Base-by-base conservation (phyloP, 345 rosid genomes). In the Euphorbia lathyris region DNA sequence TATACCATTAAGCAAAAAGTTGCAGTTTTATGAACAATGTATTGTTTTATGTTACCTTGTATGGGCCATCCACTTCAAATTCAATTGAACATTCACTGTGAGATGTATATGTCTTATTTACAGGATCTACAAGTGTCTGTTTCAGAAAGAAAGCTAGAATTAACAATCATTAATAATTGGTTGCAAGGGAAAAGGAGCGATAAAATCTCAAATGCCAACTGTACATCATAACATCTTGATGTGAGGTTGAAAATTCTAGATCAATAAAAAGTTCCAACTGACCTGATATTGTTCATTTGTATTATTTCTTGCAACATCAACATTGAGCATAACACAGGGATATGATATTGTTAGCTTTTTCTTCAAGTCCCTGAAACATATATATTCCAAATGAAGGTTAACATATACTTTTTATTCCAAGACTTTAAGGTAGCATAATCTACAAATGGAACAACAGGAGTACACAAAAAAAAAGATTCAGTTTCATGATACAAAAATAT, bases 61-160 rank as follows among this genome's bases (percentile, higher is more conserved):
- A 94, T 42, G 97, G 98, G 74, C 98, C 98, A 86, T 94, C 98
- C 76, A 94, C 98, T 86, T 94, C 98, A 81, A 94, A 94, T 79
- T 94, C 97, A 81, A 94, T 94, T 62, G 98, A 94, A 84, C 98
- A 94, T 84, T 94, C 98, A 70, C 97, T 94, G 65, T 83, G 93
- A 36, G 88, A 86, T 72, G 80, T 72, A 75, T 94, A 94, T 57
- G 82, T 85, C 80, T 94, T 94, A 73, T 77, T 81, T 79, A 88
- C 62, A 59, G 92, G 90, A 84, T 94, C 95, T 29, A 68, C 76
- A 34, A 94, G 97, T 26, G 93, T 91, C 98, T 93, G 86, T 64
- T 51, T 23, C 58, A 48, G 77, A 77, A 67, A 79, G 45, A 65
- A 53, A 65, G 63, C 57, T 40, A 79, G 69, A 53, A 65, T 56